Evolutionary conservation across 2,329 filamentous ascomycete species (phyloP).

Genomic region (Keithomyces neogunnii): DNA sequence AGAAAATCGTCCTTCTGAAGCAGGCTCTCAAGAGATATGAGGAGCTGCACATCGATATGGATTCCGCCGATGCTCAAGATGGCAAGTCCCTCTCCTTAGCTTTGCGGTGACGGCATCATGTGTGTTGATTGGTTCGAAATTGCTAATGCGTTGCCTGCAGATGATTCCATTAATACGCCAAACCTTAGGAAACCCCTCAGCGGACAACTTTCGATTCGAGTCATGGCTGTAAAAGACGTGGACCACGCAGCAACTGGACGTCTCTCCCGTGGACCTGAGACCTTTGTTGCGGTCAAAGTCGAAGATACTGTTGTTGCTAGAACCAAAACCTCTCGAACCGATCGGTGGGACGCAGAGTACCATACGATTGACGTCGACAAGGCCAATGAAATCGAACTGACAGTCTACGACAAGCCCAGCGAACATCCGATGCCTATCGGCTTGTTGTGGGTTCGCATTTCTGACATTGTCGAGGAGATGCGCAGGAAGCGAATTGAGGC

Average conservation of each 20-base stretch:
- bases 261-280: conserved; percentile 87
- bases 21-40: conserved; percentile 96
- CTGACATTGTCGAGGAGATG: conserved; percentile 96
- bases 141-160: conserved; percentile 33
- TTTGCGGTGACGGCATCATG: conserved; percentile 2
- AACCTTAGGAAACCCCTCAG: conserved; percentile 95
- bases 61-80: conserved; percentile 67
- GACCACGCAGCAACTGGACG: conserved; percentile 80
- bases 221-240: conserved; percentile 86
- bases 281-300: conserved; percentile 92
- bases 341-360: conserved; percentile 85
- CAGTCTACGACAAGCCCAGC: conserved; percentile 90
- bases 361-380: conserved; percentile 95
- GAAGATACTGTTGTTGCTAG: conserved; percentile 87
- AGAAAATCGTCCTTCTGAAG: conserved; percentile 93
- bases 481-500: conserved; percentile 94
- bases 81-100: conserved; percentile 45
- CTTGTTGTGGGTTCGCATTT: conserved; percentile 92
- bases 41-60: conserved; percentile 91
- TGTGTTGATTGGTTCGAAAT: not conserved
- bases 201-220: conserved; percentile 77
- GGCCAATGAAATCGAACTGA: conserved; percentile 96
- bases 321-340: conserved; percentile 75
- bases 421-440: conserved; percentile 89
- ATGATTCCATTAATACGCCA: conserved; percentile 92